Evolutionary conservation across 352 stramenopile species (phyloP).

Genomic region (Halophytophthora batemanensis): DNA sequence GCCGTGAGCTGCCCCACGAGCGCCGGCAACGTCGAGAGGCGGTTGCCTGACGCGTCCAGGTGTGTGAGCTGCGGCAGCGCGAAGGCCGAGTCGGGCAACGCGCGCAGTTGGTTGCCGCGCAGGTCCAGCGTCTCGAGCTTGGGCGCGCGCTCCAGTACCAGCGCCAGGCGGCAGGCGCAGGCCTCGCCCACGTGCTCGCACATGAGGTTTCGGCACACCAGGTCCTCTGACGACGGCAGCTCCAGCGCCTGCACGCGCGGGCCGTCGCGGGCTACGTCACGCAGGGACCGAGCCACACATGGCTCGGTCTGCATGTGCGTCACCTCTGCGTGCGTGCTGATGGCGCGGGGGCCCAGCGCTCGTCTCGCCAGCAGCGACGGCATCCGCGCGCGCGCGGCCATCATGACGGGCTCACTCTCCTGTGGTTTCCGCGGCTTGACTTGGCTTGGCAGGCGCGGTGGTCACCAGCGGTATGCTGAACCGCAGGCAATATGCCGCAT

Average conservation of each 20-base stretch:
- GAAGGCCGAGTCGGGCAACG: constrained; percentile 80
- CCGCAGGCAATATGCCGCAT: too few species aligned
- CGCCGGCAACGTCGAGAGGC: constrained; percentile 43
- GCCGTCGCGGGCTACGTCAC: constrained; percentile 62
- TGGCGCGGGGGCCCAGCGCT: too few species aligned
- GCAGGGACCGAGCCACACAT: constrained; percentile 39
- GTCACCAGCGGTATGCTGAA: too few species aligned
- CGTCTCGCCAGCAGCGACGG: too few species aligned
- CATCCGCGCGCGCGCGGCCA: too few species aligned
- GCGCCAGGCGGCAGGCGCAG: constrained; percentile 81
- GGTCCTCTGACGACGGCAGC: constrained; percentile 73
- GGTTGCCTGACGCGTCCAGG: constrained; percentile 70
- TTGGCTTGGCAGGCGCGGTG: too few species aligned
- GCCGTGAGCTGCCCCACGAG: constrained; percentile 42
- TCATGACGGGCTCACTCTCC: too few species aligned
- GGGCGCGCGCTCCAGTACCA: constrained; percentile 73
- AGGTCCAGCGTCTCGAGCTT: constrained; percentile 68
- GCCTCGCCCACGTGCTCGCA: constrained; percentile 86
- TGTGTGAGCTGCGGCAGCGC: constrained; percentile 48
- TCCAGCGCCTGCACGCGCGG: constrained; percentile 52
- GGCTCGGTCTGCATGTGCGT: too few species aligned
- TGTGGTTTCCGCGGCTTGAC: too few species aligned
- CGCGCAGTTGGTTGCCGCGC: constrained; percentile 67
- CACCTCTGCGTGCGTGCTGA: too few species aligned
- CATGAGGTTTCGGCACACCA: constrained; percentile 92